Percentiles rank a stretch among this genome's conserved stretches.
Conservation (phyloP, 352 stramenopile genomes). For the Globisporangium nodosum region DNA sequence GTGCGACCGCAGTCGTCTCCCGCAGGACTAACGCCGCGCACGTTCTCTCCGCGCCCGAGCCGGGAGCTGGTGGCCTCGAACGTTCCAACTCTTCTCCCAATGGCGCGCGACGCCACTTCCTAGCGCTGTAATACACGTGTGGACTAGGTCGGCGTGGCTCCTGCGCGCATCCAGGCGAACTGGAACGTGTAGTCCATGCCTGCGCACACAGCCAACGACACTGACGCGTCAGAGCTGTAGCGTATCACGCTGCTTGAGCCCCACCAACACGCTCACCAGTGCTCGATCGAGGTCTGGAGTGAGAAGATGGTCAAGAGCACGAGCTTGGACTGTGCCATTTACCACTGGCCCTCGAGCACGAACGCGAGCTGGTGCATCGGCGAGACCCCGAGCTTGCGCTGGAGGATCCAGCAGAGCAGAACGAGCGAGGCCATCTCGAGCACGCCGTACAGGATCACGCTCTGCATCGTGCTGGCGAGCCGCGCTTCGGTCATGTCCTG, state of each 20-base stretch:
- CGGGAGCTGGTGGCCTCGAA: not conserved
- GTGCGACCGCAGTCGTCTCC: conserved; percentile 48
- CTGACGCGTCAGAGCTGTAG: not conserved
- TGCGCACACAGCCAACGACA: not conserved
- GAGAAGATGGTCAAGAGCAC: conserved; percentile 39
- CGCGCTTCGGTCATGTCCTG: conserved; percentile 11
- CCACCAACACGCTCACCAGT: conserved; percentile 15
- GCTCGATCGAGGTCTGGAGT: conserved; percentile 20
- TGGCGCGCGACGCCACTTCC: not conserved
- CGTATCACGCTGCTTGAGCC: not conserved
- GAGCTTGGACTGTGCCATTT: conserved; percentile 28
- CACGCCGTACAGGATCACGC: conserved; percentile 24
- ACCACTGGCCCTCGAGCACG: conserved; percentile 27
- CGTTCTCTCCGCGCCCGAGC: conserved; percentile 14
- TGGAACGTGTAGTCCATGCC: not conserved
- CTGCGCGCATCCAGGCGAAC: not conserved
- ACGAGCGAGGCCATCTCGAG: conserved; percentile 36
- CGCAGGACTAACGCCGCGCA: conserved; percentile 17
- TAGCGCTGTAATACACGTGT: not conserved
- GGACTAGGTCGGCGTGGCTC: no score
- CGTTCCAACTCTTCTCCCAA: not conserved
- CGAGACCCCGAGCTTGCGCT: conserved; percentile 20
- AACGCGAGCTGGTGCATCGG: conserved; percentile 27
- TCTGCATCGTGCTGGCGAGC: conserved; percentile 14
- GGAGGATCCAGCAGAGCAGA: conserved; percentile 21